Conservation (phyloP, 441 rosid genomes). For the Sinapis alba region DNA sequence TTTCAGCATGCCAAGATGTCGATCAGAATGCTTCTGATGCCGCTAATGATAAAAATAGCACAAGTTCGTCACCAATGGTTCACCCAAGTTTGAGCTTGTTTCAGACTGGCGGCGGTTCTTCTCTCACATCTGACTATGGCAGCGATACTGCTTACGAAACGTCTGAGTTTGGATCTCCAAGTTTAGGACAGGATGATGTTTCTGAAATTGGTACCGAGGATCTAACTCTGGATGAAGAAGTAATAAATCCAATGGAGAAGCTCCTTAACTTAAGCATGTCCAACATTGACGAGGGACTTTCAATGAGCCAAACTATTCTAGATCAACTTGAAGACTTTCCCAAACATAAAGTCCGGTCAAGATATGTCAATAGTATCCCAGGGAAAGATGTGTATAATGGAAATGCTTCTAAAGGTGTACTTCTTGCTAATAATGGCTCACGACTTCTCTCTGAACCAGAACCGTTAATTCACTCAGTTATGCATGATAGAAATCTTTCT, state of each 20-base stretch:
- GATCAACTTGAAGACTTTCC: slow-evolving; percentile 89
- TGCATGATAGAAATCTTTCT: slow-evolving; percentile 71
- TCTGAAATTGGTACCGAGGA: slow-evolving; percentile 69
- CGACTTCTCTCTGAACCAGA: slow-evolving; percentile 60
- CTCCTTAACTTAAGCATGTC: slow-evolving; percentile 75
- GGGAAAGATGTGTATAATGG: slow-evolving; percentile 54
- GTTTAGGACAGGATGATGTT: slow-evolving; percentile 60
- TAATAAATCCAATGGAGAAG: slow-evolving; percentile 66
- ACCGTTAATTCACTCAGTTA: slow-evolving; percentile 46
- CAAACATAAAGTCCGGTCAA: slow-evolving; percentile 53
- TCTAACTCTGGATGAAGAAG: slow-evolving; percentile 62
- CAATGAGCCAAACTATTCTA: slow-evolving; percentile 81
- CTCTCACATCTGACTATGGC: slow-evolving; percentile 87
- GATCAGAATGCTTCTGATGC: slow-evolving; percentile 57
- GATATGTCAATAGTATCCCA: slow-evolving; percentile 48
- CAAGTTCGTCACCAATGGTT: slow-evolving; percentile 46
- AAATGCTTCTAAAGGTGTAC: slow-evolving; percentile 48
- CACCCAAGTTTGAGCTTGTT: slow-evolving; percentile 57
- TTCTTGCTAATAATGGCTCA: slow-evolving; percentile 54
- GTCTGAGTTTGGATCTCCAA: slow-evolving; percentile 88
- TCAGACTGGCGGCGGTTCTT: slow-evolving; percentile 60
- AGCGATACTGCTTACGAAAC: slow-evolving; percentile 93
- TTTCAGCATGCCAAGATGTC: slow-evolving; percentile 85
- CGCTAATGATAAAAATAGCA: slow-evolving; percentile 46
- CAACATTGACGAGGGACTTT: slow-evolving; percentile 85